A percentile compares a stretch with the other conserved stretches of the same genome.
These are phyloP conservation scores for Discostella stelligeroides DNA, from an alignment of 108 stramenopile genomes.

Conservation along the genomic window DNA sequence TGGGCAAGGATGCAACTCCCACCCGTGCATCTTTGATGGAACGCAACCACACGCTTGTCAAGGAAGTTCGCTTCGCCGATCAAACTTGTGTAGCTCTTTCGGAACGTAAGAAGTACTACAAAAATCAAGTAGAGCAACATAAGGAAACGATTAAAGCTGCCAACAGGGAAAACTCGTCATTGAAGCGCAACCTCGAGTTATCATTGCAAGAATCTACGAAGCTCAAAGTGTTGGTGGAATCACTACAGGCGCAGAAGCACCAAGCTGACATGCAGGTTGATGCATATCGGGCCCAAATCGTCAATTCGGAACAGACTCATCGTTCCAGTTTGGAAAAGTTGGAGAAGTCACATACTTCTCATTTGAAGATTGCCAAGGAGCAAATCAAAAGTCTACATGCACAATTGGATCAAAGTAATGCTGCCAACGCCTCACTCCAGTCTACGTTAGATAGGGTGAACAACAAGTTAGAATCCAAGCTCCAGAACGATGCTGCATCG, in stretches of 20 bases:
- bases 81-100: conserved; percentile 84
- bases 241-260: conserved; percentile 19
- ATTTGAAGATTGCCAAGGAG: conserved; percentile 28
- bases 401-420: conserved; percentile 22
- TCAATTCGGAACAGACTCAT: conserved; percentile 21
- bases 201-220: conserved; percentile 34
- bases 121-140: conserved; percentile 17
- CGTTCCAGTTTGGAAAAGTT: conserved; percentile 13
- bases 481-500: conserved; percentile 12
- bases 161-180: conserved; percentile 14
- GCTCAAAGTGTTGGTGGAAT: conserved; percentile 33
- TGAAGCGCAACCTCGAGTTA: conserved; percentile 17
- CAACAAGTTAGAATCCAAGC: conserved; percentile 31
- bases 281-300: conserved; percentile 23
- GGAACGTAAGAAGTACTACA: conserved; percentile 41
- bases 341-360: conserved; percentile 31
- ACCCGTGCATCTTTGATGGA: conserved; percentile 50
- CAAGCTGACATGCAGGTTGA: conserved; percentile 24
- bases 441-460: conserved; percentile 24
- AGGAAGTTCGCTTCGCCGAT: conserved; percentile 86
- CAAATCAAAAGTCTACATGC: conserved; percentile 40
- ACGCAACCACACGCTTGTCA: conserved; percentile 80
- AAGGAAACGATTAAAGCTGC: conserved; percentile 11
- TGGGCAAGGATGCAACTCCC: conserved; percentile 8
- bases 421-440: conserved; percentile 29